Percentiles rank a stretch among this genome's conserved stretches.
Evolutionary conservation across 345 rosid species (phyloP).

Genomic region (Bruguiera sexangula): DNA sequence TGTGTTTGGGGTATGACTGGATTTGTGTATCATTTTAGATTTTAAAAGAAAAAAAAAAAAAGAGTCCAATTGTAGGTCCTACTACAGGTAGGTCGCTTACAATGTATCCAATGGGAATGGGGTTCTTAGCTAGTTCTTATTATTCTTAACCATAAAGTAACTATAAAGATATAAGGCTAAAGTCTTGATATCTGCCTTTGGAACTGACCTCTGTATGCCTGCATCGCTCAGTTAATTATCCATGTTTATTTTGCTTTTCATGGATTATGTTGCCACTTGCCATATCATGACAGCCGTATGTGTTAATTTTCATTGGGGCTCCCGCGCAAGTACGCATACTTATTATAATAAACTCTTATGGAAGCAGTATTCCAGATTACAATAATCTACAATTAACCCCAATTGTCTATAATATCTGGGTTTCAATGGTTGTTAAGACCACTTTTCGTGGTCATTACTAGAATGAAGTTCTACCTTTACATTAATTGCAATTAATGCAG

Average conservation of each 20-base stretch:
- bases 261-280: slow-evolving; percentile 11
- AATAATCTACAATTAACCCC: no score
- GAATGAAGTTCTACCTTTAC: no score
- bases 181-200: slow-evolving; percentile 22
- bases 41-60: neutral
- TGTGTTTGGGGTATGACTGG: no score
- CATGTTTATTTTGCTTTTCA: slow-evolving; percentile 5
- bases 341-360: no score
- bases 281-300: neutral
- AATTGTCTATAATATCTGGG: no score
- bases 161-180: slow-evolving; percentile 9
- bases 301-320: neutral
- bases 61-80: slow-evolving; percentile 28
- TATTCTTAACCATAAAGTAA: neutral
- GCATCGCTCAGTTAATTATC: neutral
- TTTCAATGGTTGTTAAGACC: no score
- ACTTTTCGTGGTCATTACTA: no score
- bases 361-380: no score
- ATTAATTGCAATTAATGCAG: no score
- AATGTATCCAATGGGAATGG: slow-evolving; percentile 26
- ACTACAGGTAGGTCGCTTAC: slow-evolving; percentile 31
- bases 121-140: neutral
- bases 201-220: neutral
- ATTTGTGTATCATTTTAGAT: no score
- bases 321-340: neutral